Base-by-base conservation (phyloP, 495 filamentous ascomycete species). In the Talaromyces wortmannii region DNA sequence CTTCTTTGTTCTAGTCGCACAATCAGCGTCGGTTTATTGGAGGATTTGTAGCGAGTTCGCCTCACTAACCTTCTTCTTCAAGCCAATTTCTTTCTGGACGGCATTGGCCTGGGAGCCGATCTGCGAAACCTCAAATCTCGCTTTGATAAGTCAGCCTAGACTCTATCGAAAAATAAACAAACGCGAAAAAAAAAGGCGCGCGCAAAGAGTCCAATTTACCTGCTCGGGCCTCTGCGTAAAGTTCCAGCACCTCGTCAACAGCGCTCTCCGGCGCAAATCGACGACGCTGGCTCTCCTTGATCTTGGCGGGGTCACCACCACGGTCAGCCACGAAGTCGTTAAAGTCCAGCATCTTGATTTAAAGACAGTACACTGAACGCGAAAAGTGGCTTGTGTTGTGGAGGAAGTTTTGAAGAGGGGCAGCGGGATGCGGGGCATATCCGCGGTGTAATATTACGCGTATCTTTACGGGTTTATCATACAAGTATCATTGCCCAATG, bases 171-270 rank as follows among this genome's bases (percentile, higher is more conserved):
- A 43, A 43, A 43, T 43, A 43, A 43, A 11, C 13, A 31, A 15
- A 31, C 0, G 44, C 50, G 2, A 15, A 49, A 33, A 52, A 4
- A 46, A 33, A 48, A 29, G 50, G 65, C 23, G 23, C 23, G 23
- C 23, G 23, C 23, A 52, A 8, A 23, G 66, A 76, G 61, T 46
- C 7, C 44, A 10, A 16, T 46, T 46, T 77, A 89, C 89, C 91
- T 67, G 74, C 81, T 53, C 90, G 82, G 63, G 92, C 89, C 61
- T 95, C 91, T 66, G 96, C 90, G 59, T 84, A 97, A 61, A 96
- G 76, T 12, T 78, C 80, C 61, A 96, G 90, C 42, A 98, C 84
- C 71, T 95, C 87, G 71, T 98, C 95, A 32, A 97, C 94, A 29
- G 80, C 79, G 65, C 88, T 85, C 61, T 89, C 88, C 2, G 85